Base-by-base conservation (phyloP, 2,329 filamentous ascomycete genomes). In the Aspergillus texensis region DNA sequence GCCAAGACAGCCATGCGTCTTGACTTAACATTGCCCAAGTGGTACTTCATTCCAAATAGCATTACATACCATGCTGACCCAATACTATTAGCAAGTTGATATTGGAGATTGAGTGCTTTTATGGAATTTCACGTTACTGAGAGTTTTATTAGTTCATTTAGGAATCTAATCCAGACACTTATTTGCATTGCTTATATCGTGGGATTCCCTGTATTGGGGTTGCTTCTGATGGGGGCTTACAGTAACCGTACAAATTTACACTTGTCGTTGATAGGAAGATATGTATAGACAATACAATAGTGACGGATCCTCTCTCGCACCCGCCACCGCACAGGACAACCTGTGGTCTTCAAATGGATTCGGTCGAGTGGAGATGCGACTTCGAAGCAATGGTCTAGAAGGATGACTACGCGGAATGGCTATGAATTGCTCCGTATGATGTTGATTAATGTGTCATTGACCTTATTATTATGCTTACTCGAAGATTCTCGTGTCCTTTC, bases 281-380 rank as follows among this genome's bases (percentile, higher is more conserved):
- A 30, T 16, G 24, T 28, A 52, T 45, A 41, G 56, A 52, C 16
- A 58, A 52, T 32, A 46, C 52, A 53, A 46, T 24, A 46, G 43
- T 24, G 21, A 48, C 12, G 45, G 45, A 28, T 48, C n/a, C 21
- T 45, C 43, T 55, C 50, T 43, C 43, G 43, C 58, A 68, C 63
- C 62, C 62, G 61, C 62, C 67, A 66, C 67, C 67, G 62, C 65
- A 65, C 64, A 64, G 64, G 63, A 61, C 67, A 63, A 54, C 62
- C 50, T 54, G 58, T 61, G 60, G 61, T 57, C 61, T 58, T 36
- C 32, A 48, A 54, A 59, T 34, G 21, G 30, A 48, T 52, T 57
- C 43, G 50, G 46, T 59, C 58, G 59, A 60, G 65, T 67, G 66
- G 66, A 63, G 62, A 46, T 58, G 41, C 54, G 59, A 43, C 55